Evolutionary conservation across 805 yeast genomes (phyloP), one percentile per base, ranked within the genome.

Genomic region (Candida stauntonica): DNA sequence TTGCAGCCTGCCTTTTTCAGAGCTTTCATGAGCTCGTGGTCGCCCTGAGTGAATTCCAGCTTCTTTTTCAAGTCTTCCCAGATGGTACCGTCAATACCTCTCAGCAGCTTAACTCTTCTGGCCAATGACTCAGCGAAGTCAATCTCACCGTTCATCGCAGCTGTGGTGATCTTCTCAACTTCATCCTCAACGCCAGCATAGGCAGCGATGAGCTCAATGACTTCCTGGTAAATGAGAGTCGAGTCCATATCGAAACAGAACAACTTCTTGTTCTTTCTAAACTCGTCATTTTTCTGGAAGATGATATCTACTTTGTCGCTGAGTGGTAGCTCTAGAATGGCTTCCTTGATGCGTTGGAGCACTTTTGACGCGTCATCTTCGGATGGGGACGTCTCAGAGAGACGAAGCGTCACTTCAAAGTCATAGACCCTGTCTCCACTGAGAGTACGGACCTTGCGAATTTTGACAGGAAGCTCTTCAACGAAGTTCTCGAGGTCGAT

Each of bases 231-330:
- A 48, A 93, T 93, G 56, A 93, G 67, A 0, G 99, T 93, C 0
- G 97, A 88, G 66, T 93, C 99, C 99, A 93, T 93, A 55, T 93
- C 99, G 57, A 93, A 93, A 9, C 94, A 86, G 45, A 86, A 80
- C 35, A 93, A 67, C 52, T 77, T 73, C 55, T 59, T 58, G 19
- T 41, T 17, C 51, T 57, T 61, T 57, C 69, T 66, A 33, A 38
- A 42, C 23, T 58, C 56, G 31, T 53, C 48, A 21, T 57, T 48
- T 26, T 46, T 55, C 48, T 75, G 79, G 21, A 72, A 58, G 9
- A 73, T 52, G 16, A 73, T 39, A 42, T 75, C 79, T 6, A 70
- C 55, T 7, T 54, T 56, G 5, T 47, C 48, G 13, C 59, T 46
- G 29, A 37, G 39, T 33, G 42, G 42, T n/a, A 32, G 26, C n/a